Percentiles rank a stretch among this genome's conserved stretches.
Evolutionary conservation across 257 asterid species (phyloP).

Genomic region (Solanum clarkiae): DNA sequence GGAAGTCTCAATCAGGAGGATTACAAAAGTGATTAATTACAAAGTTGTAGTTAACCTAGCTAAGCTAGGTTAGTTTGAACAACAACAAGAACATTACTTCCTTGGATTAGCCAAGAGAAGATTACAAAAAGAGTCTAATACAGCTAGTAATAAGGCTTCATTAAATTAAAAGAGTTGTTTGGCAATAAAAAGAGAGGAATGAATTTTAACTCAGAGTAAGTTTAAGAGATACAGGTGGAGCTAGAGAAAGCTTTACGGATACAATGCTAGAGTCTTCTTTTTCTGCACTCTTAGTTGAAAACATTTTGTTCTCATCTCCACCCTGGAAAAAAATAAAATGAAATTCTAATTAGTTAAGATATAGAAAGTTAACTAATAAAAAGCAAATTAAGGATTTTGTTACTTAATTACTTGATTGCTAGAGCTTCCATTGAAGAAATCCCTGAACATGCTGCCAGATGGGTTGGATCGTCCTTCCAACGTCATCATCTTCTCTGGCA

Average conservation of each 20-base stretch:
- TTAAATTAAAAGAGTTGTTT: background rate
- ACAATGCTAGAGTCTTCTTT: background rate
- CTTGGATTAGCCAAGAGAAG: background rate
- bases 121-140: too few relatives aligned
- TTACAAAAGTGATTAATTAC: background rate
- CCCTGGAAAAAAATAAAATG: background rate
- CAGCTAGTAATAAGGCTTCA: background rate
- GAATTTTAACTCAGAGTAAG: conserved; percentile 31
- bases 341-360: background rate
- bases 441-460: conserved; percentile 17
- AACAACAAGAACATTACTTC: background rate
- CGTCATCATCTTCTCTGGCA: background rate
- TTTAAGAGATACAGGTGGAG: conserved; percentile 32
- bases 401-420: background rate
- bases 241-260: background rate
- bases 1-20: background rate
- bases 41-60: background rate
- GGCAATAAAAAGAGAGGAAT: background rate
- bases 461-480: background rate
- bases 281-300: background rate
- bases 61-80: background rate
- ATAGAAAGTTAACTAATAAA: background rate
- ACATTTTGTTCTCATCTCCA: background rate
- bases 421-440: conserved; percentile 7
- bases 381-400: background rate